phyloP scores from a whole-genome alignment of 2,329 filamentous ascomycete genomes.

The Zalaria sp. region DNA sequence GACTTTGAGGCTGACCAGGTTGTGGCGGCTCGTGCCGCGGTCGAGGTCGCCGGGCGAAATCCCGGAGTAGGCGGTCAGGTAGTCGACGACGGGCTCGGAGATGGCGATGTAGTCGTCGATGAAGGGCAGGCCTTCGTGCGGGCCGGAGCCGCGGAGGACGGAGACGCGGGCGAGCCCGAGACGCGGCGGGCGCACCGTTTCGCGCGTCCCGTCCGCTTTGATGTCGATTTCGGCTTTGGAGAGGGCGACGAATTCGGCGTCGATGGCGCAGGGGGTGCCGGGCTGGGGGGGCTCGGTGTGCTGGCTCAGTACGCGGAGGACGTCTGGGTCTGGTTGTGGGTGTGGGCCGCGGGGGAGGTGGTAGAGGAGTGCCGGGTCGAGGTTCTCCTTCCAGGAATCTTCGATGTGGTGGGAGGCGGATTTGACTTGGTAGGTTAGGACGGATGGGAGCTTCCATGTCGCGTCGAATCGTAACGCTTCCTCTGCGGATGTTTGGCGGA shows the following conservation, averaged over 20 bases:
- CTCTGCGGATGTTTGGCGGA: conserved; percentile 61
- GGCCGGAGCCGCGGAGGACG: conserved; percentile 67
- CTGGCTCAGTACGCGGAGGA: conserved; percentile 45
- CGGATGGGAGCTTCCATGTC: conserved; percentile 82
- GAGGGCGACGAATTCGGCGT: conserved; percentile 91
- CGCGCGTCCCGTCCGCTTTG: conserved; percentile 82
- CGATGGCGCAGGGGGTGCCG: conserved; percentile 63
- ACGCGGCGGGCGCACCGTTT: conserved; percentile 81
- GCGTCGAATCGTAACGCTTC: conserved; percentile 85
- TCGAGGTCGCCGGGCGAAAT: conserved; percentile 80
- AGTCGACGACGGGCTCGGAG: conserved; percentile 83
- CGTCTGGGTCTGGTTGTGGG: conserved; percentile 35
- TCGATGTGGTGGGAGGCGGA: conserved; percentile 70
- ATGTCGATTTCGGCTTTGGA: conserved; percentile 92
- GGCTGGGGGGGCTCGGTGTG: conserved; percentile 52
- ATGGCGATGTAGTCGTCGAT: conserved; percentile 96
- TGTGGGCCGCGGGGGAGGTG: conserved; percentile 13
- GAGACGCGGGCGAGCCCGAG: conserved; percentile 89
- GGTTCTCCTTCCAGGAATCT: conserved; percentile 66
- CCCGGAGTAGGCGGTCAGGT: conserved; percentile 86
- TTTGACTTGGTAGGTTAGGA: conserved; percentile 76
- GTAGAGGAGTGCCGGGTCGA: conserved; percentile 78
- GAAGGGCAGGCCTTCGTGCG: conserved; percentile 69
- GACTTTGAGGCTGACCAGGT: conserved; percentile 73
- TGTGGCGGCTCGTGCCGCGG: conserved; percentile 61